Evolutionary conservation across 2,329 filamentous ascomycete species (phyloP), one percentile per base, ranked within the genome.

Genomic region (Colletotrichum destructivum): DNA sequence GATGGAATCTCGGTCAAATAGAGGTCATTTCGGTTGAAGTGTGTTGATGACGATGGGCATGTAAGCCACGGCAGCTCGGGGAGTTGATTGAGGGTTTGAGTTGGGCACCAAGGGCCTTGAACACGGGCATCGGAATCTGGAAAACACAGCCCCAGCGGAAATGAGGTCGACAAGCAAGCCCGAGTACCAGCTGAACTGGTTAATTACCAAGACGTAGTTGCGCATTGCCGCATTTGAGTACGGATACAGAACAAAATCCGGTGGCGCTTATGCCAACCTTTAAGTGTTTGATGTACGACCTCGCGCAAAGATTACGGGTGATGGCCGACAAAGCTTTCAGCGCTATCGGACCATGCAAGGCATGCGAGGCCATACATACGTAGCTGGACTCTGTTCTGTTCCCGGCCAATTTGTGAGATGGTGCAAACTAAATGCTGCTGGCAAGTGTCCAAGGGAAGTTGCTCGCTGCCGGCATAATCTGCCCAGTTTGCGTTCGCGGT

Each of bases 141-240:
- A 49, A 40, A 47, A 49, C 42, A 56, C 42, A 40, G 54, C 63
- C 54, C 26, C 54, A 38, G 40, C n/a, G 54, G 52, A 66, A 66
- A 47, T 51, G 44, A 47, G 42, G 46, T 18, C 63, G 42, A 42
- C 40, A 44, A 49, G 18, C n/a, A 26, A 59, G 26, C n/a, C 31
- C 31, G 44, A 40, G 21, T 21, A 21, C n/a, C 62, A 26, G 46
- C 49, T 15, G 44, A 35, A 44, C 18, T 44, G 1, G 4, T 11
- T 15, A 6, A 21, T 12, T 46, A 31, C 40, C 42, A 31, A 18
- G 21, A 23, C 44, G 1, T 40, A 21, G 31, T 6, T 56, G 18
- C n/a, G 9, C 35, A 35, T 40, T 56, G 11, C 11, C 35, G 11
- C 11, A 56, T 21, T 21, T 9, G 31, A 21, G 35, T 38, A 38